These are phyloP conservation scores for Raffaelea ambrosiae DNA, from an alignment of 2,329 filamentous ascomycete species.

Conservation along the genomic window DNA sequence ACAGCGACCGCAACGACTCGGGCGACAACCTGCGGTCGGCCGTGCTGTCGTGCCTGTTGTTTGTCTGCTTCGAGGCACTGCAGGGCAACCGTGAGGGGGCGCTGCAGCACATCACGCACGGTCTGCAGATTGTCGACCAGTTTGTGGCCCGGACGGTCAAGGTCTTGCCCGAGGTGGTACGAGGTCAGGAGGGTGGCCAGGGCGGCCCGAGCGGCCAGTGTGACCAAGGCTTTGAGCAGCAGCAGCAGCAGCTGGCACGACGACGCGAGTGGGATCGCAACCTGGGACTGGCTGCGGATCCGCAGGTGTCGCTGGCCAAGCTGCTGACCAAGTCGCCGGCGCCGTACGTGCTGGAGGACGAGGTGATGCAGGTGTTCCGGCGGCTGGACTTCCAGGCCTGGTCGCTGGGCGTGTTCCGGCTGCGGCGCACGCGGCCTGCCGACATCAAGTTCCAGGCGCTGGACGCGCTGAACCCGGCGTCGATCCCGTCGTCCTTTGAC, in stretches of 20 bases:
- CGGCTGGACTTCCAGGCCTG: conserved; percentile 20
- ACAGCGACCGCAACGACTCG: conserved; percentile 13
- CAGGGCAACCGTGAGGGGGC: conserved; percentile 26
- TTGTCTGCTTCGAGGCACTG: conserved; percentile 27
- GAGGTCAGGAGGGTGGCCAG: too few species aligned
- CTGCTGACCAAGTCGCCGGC: conserved; percentile 10
- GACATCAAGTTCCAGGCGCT: conserved; percentile 10
- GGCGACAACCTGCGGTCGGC: conserved; percentile 17
- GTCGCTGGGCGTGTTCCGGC: conserved; percentile 15
- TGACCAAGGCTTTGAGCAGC: not conserved
- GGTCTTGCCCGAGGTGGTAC: too few species aligned
- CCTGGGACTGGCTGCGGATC: too few species aligned
- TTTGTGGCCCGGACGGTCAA: conserved; percentile 13
- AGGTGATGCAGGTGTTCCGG: conserved; percentile 20
- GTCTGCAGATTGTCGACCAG: conserved; percentile 27
- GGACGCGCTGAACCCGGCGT: conserved; percentile 8
- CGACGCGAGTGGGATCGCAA: not conserved
- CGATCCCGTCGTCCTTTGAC: conserved; percentile 15
- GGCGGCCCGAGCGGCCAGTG: too few species aligned
- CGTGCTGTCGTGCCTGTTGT: conserved; percentile 27
- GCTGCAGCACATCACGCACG: conserved; percentile 26
- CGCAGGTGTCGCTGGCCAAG: not conserved
- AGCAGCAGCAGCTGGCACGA: conserved; percentile 1
- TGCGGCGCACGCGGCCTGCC: conserved; percentile 8
- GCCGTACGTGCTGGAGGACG: conserved; percentile 17